Evolutionary conservation across 176 grass and related monocot genomes (phyloP), one percentile per base, ranked within the genome.

Genomic region (Aegilops speltoides): DNA sequence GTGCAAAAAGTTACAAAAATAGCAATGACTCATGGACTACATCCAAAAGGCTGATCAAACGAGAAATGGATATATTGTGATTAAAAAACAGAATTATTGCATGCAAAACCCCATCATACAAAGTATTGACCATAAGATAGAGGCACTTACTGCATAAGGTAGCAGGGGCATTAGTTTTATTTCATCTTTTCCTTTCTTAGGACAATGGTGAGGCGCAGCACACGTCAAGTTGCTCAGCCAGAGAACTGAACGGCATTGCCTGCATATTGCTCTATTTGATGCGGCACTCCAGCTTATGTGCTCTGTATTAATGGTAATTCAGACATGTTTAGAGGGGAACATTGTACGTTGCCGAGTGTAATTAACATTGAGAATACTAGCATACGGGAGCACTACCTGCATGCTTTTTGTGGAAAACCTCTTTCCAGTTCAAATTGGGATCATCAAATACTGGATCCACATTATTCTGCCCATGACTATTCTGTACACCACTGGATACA

Each of bases 191-290:
- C 46, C 85, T n/a, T 82, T 78, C 63, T 86, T 89, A 68, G 52
- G 59, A 73, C 96, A 94, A 56, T 45, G 45, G 63, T 94, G 93
- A 79, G 88, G 74, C 14, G 81, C 57, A 81, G 54, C 71, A 70
- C 87, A 87, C 45, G 93, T 88, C 73, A 98, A 88, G 56, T 81
- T 66, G 84, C 93, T 91, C 63, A 95, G 86, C 96, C 96, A 98
- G 89, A 98, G 73, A 60, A 87, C 79, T 65, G 90, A 94, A 69
- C 82, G 48, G 60, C 96, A 95, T 34, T 82, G 72, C 37, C 31
- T 32, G 60, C 96, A 98, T 31, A 91, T 17, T 61, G 88, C 91
- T 63, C 96, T 93, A 88, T 90, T 92, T 86, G 93, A 90, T 61
- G 68, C 14, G 6, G 79, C 80, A 67, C 60, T 93, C 83, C 88